Evolutionary conservation across 108 stramenopile genomes (phyloP), one percentile per base, ranked within the genome.

Genomic region (Cyclotella baltica): DNA sequence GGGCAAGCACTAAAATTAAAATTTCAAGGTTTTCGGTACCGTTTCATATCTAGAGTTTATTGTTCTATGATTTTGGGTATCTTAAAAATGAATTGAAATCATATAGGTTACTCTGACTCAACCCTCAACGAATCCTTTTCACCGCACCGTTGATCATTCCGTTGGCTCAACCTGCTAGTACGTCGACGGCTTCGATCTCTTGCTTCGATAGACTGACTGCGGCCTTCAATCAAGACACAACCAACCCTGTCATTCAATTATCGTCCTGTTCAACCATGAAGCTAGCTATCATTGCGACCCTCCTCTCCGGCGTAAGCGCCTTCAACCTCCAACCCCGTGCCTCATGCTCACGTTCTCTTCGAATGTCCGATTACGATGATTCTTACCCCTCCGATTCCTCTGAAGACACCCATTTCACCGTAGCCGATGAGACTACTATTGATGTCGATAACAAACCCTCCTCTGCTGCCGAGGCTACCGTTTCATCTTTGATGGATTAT

Each of bases 351-450:
- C 4, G 37, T 23, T 27, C 68, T 57, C 80, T 71, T 6, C 75
- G 47, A 72, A 80, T 85, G 80, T 56, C 84, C 51, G 79, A 80
- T 50, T 80, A 80, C 43, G 79, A 80, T 63, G 85, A 86, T 40
- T 80, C 79, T 6, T 83, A 66, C 57, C 90, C 90, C 23, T 89
- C 88, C 34, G 90, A 92, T 70, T 85, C 86, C 19, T 86, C 83
- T 63, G 90, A 91, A 57, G 89, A 88, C 46, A 66, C 76, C 22
- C 65, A 81, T 48, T 76, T 87, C 33, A 77, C 78, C 3, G 87
- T 92, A 23, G 76, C 84, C 40, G 77, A 78, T 34, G 11, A 33
- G 3, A 8, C 30, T 20, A 70, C 83, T 20, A 86, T 92, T 27
- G 85, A 89, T 34, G 83, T 81, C 27, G 87, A 86, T 34, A 78